phyloP scores from a whole-genome alignment of 345 rosid species.

The sweet orange (Citrus sinensis) region DNA sequence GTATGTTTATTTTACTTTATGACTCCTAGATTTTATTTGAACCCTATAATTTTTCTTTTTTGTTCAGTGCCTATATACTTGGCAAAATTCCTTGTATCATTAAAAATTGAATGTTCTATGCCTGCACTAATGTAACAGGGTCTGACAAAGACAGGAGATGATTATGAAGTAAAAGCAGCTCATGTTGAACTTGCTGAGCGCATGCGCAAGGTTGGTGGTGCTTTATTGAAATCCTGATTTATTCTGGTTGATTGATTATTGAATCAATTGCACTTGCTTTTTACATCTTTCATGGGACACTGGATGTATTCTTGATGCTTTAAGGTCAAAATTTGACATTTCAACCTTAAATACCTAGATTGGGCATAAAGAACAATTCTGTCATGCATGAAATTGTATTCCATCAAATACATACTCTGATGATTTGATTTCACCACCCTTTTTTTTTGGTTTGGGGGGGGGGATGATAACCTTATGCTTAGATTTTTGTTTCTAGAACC shows the following conservation, averaged over 20 bases:
- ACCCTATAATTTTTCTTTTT: background rate
- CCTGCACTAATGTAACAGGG: slow-evolving; percentile 54
- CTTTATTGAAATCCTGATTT: slow-evolving; percentile 4
- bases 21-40: background rate
- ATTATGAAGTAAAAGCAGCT: slow-evolving; percentile 93
- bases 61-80: background rate
- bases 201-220: slow-evolving; percentile 83
- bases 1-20: background rate
- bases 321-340: background rate
- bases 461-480: background rate
- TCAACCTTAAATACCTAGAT: too few species aligned
- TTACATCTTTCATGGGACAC: background rate
- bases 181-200: slow-evolving; percentile 98
- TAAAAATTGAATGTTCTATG: background rate
- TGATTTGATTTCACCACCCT: background rate
- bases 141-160: slow-evolving; percentile 90
- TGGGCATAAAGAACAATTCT: too few species aligned
- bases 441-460: background rate
- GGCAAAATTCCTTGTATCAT: background rate
- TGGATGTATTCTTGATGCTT: background rate
- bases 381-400: background rate
- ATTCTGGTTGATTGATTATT: background rate
- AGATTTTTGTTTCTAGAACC: background rate
- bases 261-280: background rate
- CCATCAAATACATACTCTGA: background rate